Conservation (phyloP, 371 early-diverging fungal genomes). For the Saksenaea oblongispora region DNA sequence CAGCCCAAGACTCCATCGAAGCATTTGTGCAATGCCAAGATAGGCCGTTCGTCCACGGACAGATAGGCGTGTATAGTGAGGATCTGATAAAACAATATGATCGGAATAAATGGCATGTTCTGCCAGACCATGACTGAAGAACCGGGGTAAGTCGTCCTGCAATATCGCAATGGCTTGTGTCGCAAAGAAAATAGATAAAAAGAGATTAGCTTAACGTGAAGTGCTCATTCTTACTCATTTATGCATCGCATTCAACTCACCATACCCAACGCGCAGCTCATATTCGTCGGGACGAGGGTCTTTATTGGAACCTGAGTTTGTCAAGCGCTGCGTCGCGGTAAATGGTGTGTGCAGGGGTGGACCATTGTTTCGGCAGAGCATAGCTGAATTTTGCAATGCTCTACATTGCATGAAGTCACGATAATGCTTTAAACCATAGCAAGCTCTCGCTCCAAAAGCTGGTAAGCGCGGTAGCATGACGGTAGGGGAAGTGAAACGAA, state of each 20-base stretch:
- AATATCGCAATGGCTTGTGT: constrained; percentile 47
- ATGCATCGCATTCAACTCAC: constrained; percentile 15
- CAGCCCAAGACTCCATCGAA: constrained; percentile 52
- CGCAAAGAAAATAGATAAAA: neutral
- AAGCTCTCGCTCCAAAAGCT: neutral
- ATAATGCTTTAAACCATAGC: neutral
- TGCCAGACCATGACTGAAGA: constrained; percentile 43
- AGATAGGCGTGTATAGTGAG: constrained; percentile 54
- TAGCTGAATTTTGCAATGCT: neutral
- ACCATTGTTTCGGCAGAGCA: neutral
- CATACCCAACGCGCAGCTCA: constrained; percentile 40
- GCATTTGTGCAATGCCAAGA: constrained; percentile 48
- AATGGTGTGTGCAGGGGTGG: neutral
- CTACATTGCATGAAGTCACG: neutral
- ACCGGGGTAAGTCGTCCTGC: constrained; percentile 48
- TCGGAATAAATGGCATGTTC: constrained; percentile 48
- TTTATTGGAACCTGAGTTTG: neutral
- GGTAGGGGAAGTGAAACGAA: neutral
- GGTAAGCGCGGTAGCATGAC: neutral
- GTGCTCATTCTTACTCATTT: neutral
- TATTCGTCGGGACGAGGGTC: constrained; percentile 32
- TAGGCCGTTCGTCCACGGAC: constrained; percentile 51
- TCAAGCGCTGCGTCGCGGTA: neutral
- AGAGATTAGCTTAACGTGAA: neutral
- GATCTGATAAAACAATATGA: constrained; percentile 52